Percentiles rank a stretch among this genome's conserved stretches.
These are phyloP conservation scores for Hirsutella thompsonii DNA, from an alignment of 2,329 filamentous ascomycete species.

Conservation along the genomic window DNA sequence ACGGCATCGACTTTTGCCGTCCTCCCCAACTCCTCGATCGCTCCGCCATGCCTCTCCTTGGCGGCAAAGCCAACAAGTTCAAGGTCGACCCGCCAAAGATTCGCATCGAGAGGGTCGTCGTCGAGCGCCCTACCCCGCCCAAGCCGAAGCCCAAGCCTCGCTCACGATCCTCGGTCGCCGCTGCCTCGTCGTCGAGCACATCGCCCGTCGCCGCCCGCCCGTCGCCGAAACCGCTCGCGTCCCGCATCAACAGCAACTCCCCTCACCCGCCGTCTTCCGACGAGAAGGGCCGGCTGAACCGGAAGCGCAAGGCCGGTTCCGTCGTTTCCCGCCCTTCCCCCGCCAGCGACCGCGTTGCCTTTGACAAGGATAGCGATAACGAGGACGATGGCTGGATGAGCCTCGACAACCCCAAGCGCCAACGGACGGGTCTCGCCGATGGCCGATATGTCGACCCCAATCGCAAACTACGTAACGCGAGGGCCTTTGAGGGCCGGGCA, in stretches of 20 bases:
- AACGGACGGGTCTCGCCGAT: conserved; percentile 27
- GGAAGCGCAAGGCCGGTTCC: conserved; percentile 35
- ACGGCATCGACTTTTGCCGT: not conserved
- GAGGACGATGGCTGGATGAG: conserved; percentile 40
- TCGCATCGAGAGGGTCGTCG: conserved; percentile 38
- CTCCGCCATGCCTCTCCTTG: conserved; percentile 24
- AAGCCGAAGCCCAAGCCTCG: conserved; percentile 18
- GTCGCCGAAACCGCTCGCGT: conserved; percentile 25
- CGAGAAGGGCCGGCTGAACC: conserved; percentile 19
- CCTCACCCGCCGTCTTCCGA: conserved; percentile 27
- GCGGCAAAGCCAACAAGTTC: conserved; percentile 32
- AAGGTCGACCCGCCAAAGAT: conserved; percentile 36
- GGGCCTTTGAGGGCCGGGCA: conserved; percentile 29
- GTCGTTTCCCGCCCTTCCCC: conserved; percentile 26
- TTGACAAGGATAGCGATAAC: conserved; percentile 36
- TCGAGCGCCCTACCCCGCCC: conserved; percentile 23
- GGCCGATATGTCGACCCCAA: conserved; percentile 31
- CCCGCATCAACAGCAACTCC: conserved; percentile 26
- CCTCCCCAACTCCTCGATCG: not conserved
- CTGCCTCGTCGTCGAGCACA: conserved; percentile 15
- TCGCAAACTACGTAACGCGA: conserved; percentile 30
- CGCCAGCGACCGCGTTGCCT: conserved; percentile 33
- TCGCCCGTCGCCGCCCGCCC: conserved; percentile 22
- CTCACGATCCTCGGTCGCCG: conserved; percentile 11
- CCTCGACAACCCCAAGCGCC: conserved; percentile 33